These are phyloP conservation scores for Biancaea sappan DNA, from an alignment of 306 rosid species.

Conservation along the genomic window DNA sequence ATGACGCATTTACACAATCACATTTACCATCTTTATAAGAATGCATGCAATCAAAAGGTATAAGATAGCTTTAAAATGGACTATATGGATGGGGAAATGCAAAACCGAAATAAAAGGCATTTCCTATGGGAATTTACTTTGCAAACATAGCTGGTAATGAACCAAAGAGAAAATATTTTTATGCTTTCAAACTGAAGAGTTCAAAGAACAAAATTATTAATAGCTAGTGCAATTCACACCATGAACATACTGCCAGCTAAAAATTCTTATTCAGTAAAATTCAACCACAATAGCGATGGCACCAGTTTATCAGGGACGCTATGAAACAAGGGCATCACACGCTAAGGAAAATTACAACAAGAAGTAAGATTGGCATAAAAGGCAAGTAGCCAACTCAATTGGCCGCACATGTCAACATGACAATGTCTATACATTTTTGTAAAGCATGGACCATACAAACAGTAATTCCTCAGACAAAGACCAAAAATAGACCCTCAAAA, in stretches of 20 bases:
- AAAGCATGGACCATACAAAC: neutral
- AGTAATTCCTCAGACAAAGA: neutral
- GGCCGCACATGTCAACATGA: neutral
- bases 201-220: neutral
- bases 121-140: neutral
- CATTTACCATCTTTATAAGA: neutral
- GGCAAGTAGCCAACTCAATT: neutral
- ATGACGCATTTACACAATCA: neutral
- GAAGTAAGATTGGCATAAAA: no score
- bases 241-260: neutral
- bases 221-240: neutral
- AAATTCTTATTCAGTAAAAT: neutral
- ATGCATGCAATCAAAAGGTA: neutral
- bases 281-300: neutral
- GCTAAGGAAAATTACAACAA: neutral
- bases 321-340: neutral
- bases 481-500: neutral
- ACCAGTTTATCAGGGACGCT: no score
- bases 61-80: neutral
- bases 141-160: neutral
- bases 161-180: neutral
- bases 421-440: neutral
- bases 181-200: neutral
- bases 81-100: neutral
- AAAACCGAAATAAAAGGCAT: neutral